Evolutionary conservation across 2,329 filamentous ascomycete species (phyloP), one percentile per base, ranked within the genome.

Genomic region (Colletotrichum sp.): DNA sequence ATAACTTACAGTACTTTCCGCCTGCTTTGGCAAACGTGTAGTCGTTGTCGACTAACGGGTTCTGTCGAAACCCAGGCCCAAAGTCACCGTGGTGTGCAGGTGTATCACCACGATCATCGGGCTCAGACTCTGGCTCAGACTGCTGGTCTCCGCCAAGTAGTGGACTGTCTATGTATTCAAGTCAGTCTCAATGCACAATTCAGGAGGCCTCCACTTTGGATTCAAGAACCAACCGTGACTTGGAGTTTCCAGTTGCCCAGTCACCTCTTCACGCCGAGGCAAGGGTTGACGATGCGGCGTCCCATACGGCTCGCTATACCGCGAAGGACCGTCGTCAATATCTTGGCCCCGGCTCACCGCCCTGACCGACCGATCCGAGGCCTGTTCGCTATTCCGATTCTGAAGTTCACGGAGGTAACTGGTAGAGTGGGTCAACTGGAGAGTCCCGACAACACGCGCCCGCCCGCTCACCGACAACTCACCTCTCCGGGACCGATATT

Each of bases 31-130:
- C 81, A 73, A 83, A 83, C 8, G 82, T 82, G 9, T 82, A 81
- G 71, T 83, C 81, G 24, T 80, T 81, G 63, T 83, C 82, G 6
- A 82, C 82, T 2, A 83, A 78, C 5, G 82, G 82, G 65, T 83
- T 83, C 69, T 79, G 78, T 59, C 74, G 52, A 7, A 78, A 78
- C 21, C 72, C 72, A 0, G 76, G 73, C 12, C 71, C 75, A 44
- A 77, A 62, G 32, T 77, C 75, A 7, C 52, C 44, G 21, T 69
- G 72, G n/a, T 69, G 55, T 8, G 64, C 26, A 24, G 49, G 69
- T 16, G 49, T 26, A 30, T 26, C 57, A 49, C 69, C 72, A 18
- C 49, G 28, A 28, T 70, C 68, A n/a, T 70, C 57, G 16, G n/a
- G 30, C 5, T 73, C 73, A 9, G 70, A 68, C 16, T 68, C 73